phyloP scores from a whole-genome alignment of 78 protist species.

The Capsaspora owczarzaki region DNA sequence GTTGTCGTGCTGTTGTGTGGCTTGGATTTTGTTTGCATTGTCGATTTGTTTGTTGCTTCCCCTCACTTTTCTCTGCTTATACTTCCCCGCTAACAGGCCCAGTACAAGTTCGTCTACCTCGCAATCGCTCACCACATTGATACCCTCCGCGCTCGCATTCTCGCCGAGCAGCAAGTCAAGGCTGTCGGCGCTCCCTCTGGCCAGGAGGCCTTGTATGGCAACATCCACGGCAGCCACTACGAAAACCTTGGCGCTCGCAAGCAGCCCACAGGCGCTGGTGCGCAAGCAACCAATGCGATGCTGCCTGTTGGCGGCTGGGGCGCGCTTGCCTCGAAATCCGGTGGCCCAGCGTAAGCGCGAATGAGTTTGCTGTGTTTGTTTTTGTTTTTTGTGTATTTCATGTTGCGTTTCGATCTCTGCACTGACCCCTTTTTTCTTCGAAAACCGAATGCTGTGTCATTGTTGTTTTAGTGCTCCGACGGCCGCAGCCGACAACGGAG shows the following conservation, averaged over 20 bases:
- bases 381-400: background rate
- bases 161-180: background rate
- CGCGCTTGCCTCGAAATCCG: too few species aligned
- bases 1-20: background rate
- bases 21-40: background rate
- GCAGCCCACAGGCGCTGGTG: background rate
- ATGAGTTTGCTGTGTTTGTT: background rate
- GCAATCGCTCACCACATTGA: conserved; percentile 2
- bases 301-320: background rate
- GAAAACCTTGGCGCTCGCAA: background rate
- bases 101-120: conserved; percentile 1
- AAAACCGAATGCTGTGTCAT: too few species aligned
- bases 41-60: background rate
- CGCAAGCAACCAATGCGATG: background rate
- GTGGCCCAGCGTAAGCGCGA: too few species aligned
- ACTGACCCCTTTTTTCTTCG: background rate
- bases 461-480: too few species aligned
- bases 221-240: background rate
- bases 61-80: background rate
- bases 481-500: too few species aligned
- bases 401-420: background rate
- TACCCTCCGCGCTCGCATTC: background rate
- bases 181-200: background rate
- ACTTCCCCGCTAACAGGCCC: background rate
- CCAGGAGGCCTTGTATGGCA: background rate